A percentile compares a stretch with the other conserved stretches of the same genome.
Evolutionary conservation across 2,329 filamentous ascomycete genomes (phyloP).

Genomic region (Dactylellina parvicollis): DNA sequence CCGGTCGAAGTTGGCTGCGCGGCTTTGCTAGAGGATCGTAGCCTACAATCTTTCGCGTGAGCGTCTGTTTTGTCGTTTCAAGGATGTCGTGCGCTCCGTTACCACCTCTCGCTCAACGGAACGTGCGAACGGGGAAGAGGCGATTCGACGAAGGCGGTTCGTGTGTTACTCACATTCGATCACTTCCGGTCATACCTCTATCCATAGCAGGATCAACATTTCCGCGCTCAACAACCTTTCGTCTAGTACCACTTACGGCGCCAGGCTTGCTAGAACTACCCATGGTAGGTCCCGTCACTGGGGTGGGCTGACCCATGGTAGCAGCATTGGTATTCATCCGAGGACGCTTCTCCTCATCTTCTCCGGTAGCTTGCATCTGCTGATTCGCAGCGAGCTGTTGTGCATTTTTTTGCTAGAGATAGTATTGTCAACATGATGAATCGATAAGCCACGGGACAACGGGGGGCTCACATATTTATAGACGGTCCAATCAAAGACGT

Average conservation of each 20-base stretch:
- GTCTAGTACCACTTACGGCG: conserved; percentile 56
- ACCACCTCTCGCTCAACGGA: conserved; percentile 38
- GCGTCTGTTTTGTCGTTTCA: conserved; percentile 39
- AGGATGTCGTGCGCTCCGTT: conserved; percentile 46
- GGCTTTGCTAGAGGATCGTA: conserved; percentile 58
- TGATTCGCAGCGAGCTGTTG: conserved; percentile 57
- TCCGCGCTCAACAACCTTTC: conserved; percentile 58
- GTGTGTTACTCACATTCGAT: conserved; percentile 57
- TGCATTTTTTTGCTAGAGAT: conserved; percentile 58
- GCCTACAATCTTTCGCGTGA: conserved; percentile 56
- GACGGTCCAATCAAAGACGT: conserved; percentile 98
- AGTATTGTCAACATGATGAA: conserved; percentile 45
- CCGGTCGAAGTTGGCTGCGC: conserved; percentile 54
- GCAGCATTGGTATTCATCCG: conserved; percentile 56
- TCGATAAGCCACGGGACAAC: background rate
- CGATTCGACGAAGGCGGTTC: conserved; percentile 44
- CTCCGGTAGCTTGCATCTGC: conserved; percentile 55
- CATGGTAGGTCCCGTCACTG: conserved; percentile 54
- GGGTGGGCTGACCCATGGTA: conserved; percentile 57
- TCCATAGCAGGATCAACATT: conserved; percentile 58
- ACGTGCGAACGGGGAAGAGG: conserved; percentile 41
- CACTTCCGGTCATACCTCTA: conserved; percentile 58
- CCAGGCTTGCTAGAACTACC: conserved; percentile 56
- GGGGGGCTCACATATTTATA: conserved; percentile 58
- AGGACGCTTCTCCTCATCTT: conserved; percentile 56